A percentile compares a stretch with the other conserved stretches of the same genome.
phyloP scores from a whole-genome alignment of 2,329 filamentous ascomycete species.

The Cladophialophora yegresii region DNA sequence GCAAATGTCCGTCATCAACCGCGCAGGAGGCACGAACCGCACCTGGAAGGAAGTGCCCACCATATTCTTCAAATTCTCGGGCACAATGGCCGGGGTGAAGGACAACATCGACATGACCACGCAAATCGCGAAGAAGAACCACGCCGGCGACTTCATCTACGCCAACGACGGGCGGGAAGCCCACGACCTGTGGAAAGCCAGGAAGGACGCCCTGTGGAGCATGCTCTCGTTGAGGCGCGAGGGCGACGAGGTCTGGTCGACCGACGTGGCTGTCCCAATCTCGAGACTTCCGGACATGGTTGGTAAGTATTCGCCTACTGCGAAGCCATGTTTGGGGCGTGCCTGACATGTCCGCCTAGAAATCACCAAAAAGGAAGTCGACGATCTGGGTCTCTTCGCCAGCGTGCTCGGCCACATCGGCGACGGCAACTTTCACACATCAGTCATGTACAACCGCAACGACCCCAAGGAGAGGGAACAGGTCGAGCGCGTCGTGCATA shows the following conservation, averaged over 20 bases:
- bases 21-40: constrained; percentile 63
- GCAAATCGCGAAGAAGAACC: constrained; percentile 64
- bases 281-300: constrained; percentile 64
- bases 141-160: constrained; percentile 70
- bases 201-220: constrained; percentile 83
- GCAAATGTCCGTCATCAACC: constrained; percentile 81
- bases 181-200: constrained; percentile 76
- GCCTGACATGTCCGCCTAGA: constrained; percentile 54
- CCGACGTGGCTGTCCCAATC: constrained; percentile 82
- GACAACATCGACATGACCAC: constrained; percentile 74
- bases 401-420: constrained; percentile 88
- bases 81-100: constrained; percentile 65
- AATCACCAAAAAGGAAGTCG: constrained; percentile 84
- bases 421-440: constrained; percentile 92
- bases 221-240: constrained; percentile 66
- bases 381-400: constrained; percentile 80
- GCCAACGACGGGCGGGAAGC: constrained; percentile 70
- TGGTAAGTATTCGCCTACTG: constrained; percentile 43
- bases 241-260: constrained; percentile 75
- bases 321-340: no score
- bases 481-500: constrained; percentile 78
- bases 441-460: constrained; percentile 79
- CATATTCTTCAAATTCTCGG: constrained; percentile 81
- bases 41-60: constrained; percentile 73
- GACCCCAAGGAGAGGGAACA: constrained; percentile 70